Base-by-base conservation (phyloP, 73 alveolate genomes). In the Blepharisma stoltei region DNA sequence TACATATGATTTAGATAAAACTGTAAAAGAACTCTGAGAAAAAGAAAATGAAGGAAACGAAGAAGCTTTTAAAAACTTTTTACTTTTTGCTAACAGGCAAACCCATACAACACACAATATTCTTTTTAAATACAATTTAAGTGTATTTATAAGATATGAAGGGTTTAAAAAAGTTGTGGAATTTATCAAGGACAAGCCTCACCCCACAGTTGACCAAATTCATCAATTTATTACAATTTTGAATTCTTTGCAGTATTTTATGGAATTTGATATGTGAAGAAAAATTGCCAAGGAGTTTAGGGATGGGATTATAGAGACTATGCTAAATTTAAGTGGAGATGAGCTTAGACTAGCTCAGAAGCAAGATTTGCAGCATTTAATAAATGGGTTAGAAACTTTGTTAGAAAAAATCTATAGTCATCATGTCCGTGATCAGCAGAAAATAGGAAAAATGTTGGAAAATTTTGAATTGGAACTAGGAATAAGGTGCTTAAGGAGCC, bases 391-490 rank as follows among this genome's bases (percentile, higher is more conserved):
- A 50, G 65, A 11, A 50, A 11, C n/a, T 14, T 50, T 11, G 21
- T 3, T 18, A 50, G 65, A 18, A 14, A 50, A 11, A 50, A 0
- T 50, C 4, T 18, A 32, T 32, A 32, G 41, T 50, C 65, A 50
- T 50, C 65, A 50, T 1, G 21, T 14, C n/a, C 38, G 54, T 27
- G 52, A 53, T n/a, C n/a, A n/a, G 79, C 78, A 77, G 27, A 46
- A 69, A 52, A 80, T 80, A 5, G 81, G 25, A 18, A 54, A 88
- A 37, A 27, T 65, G 5, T 67, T 80, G 45, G 89, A 83, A 44
- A 75, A 32, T 41, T 68, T 80, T 65, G 95, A 88, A 69, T 78
- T 88, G 6, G 54, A 84, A 6, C 48, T 88, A 1, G 88, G 89
- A 6, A 37, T 80, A 41, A 83, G 71, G 52, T 68, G 79, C 53